Base-by-base conservation (phyloP, 805 yeast genomes). In the Grigorovia humatica region DNA sequence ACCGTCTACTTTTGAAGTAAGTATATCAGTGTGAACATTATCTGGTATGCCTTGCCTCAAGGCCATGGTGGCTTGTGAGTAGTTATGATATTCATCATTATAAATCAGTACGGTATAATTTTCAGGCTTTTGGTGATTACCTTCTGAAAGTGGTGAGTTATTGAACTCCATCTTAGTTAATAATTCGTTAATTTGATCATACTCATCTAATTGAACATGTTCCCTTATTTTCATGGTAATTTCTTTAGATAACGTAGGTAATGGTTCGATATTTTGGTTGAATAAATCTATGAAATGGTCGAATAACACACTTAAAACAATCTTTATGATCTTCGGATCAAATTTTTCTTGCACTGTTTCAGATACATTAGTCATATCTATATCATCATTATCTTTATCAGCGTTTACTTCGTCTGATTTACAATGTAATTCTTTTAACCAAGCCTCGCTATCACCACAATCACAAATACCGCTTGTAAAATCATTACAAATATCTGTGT, bases 21-120 rank as follows among this genome's bases (percentile, higher is more conserved):
- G 51, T 35, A 64, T 49, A 52, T 67, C 70, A 2, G 62, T 63
- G 47, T 65, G 68, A 23, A 59, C 56, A 49, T 64, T 65, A 53
- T 67, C 70, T 4, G 70, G 70, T 4, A 60, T 65, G 32, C 70
- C 70, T 54, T 67, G 70, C 50, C 69, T 63, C 27, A 82, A 72
- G 3, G 80, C 79, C 12, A 66, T 63, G 17, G 70, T 71, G 1
- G 86, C 86, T 52, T 79, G 77, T 1, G 74, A 70, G 56, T 75
- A 78, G 58, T 79, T 77, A 59, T 86, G 93, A 56, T 72, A 74
- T 59, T 86, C 93, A 61, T 86, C 95, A 63, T 86, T 86, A 85
- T 90, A 86, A n/a, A 84, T 70, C 20, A 82, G 61, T 35, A 85
- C 70, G 44, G 71, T 67, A 69, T 76, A 81, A 13, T 70, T 66